Conservation (phyloP, 208 protist species). For the Leptomonas seymouri region DNA sequence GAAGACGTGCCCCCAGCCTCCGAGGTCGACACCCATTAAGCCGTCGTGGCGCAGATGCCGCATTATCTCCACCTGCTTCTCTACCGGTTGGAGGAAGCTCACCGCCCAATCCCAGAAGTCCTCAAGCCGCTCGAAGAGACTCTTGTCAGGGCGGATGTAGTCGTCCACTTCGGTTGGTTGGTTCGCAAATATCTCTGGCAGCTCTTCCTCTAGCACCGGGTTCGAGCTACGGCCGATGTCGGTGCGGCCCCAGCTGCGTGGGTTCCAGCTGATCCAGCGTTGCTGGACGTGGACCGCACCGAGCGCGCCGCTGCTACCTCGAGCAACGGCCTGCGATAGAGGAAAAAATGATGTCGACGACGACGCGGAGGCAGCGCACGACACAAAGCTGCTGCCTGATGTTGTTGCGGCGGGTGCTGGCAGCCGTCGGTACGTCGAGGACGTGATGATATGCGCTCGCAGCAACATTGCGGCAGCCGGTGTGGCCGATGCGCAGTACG, state of each 20-base stretch:
- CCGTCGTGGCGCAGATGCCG: conserved; percentile 70
- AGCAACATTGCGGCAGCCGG: not conserved
- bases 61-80: conserved; percentile 90
- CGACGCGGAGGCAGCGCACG: not conserved
- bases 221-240: conserved; percentile 41
- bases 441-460: not conserved
- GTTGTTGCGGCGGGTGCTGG: not conserved
- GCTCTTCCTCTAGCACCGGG: conserved; percentile 72
- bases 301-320: not conserved
- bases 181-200: conserved; percentile 86
- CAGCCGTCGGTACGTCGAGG: not conserved
- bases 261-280: conserved; percentile 76
- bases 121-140: conserved; percentile 79
- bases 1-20: conserved; percentile 82
- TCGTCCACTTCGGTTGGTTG: conserved; percentile 86
- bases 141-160: conserved; percentile 87
- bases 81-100: conserved; percentile 82
- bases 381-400: not conserved
- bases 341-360: not conserved
- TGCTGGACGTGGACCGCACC: conserved; percentile 20
- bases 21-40: conserved; percentile 74
- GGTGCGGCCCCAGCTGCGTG: conserved; percentile 45
- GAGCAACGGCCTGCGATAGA: not conserved
- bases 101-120: conserved; percentile 90
- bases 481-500: conserved; percentile 1